Base-by-base conservation (phyloP, 345 rosid species). In the Gossypium bickii region DNA sequence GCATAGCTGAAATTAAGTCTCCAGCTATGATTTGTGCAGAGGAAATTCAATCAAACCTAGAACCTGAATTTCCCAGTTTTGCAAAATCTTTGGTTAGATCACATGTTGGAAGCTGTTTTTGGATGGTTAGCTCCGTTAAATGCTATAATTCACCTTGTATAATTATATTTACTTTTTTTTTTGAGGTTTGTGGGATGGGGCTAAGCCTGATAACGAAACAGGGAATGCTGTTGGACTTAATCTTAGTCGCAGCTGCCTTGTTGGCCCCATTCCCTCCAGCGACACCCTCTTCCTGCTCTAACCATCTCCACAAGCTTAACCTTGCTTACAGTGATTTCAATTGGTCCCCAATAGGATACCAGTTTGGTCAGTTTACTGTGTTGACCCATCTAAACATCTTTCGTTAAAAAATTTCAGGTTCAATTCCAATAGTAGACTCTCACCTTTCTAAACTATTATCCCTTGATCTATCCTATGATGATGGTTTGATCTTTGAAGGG, bases 71-170 rank as follows among this genome's bases (percentile, higher is more conserved):
- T 72, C 94, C 92, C 69, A 89, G 87, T 79, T 89, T 89, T 70
- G 67, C 86, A 73, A 88, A 86, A 76, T 75, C 79, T 68, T 79
- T 89, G 86, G 90, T 89, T 76, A 85, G 91, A 70, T 87, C 91
- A 66, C 93, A 89, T 78, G 87, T 87, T 38, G 87, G 82, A 64
- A 85, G 91, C 77, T 88, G 94, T 78, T 89, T 83, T 81, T 86
- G 91, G 90, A 89, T 89, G 91, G 93, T 89, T 78, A 75, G 82
- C 53, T 45, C 24, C 2, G 4, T 61, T 29, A 25, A 25, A 71
- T 62, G 49, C 61, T 20, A 53, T 12, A 34, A 68, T 52, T 74
- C 62, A 56, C 49, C 47, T 12, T 3, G 29, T 58, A 9, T 62
- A 17, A 67, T 55, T 72, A 20, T n/a, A 25, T 76, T 47, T 53